Evolutionary conservation across 371 early-diverging fungal species (phyloP), one percentile per base, ranked within the genome.

Genomic region (Mucor velutinosus): DNA sequence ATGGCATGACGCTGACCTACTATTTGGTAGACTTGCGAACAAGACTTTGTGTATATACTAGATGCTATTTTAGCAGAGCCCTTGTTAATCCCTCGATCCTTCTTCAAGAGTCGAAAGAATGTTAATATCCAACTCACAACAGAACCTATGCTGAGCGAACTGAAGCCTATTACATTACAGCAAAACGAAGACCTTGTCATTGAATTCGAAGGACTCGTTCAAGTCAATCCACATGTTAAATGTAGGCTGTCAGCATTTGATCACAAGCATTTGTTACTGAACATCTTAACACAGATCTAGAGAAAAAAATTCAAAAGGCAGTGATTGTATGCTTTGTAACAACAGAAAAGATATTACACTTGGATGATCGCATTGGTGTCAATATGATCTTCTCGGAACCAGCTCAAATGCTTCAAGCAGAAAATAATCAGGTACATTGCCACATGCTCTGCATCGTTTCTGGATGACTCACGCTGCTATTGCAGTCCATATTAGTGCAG

Each of bases 361-460:
- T 71, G 15, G 68, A 69, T 37, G 79, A 79, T 58, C 55, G 66
- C 33, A 33, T 79, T 30, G 73, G 73, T 1, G 66, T 72, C 15
- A 56, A 64, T n/a, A 79, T 76, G 75, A 66, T 75, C 8, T 73
- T 76, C 32, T 62, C 76, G 1, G 75, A 79, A 63, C 79, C 79
- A 14, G 64, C 73, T 10, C 67, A 69, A 37, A 47, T 60, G 11
- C 30, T 70, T 19, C 47, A 35, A 19, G 53, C 58, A 3, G 58
- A 67, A 0, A 33, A 33, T 17, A 41, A 59, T 32, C 64, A 71
- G 29, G 51, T 51, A 51, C 51, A 51, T 25, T 7, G 12, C 45
- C 17, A 45, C 17, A 7, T 19, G 7, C 45, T 37, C 15, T 37
- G 12, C 14, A 37, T 37, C 12, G 14, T 3, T 14, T 14, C 15